Evolutionary conservation across 805 yeast genomes (phyloP).

Genomic region (Lachancea nothofagi): DNA sequence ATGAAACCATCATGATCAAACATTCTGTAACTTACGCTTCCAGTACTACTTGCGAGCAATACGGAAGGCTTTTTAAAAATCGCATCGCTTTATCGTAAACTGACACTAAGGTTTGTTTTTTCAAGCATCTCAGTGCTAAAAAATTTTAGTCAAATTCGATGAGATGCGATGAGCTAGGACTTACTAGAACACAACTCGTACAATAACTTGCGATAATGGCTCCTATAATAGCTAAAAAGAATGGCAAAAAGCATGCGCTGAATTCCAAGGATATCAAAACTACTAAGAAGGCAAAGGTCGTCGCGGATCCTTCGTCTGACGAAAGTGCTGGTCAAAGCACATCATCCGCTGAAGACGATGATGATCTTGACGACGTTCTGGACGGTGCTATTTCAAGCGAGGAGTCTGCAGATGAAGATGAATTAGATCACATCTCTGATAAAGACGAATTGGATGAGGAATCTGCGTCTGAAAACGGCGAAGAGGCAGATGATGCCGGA

Average conservation of each 20-base stretch:
- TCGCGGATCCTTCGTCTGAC: constrained; percentile 33
- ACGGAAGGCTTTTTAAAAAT: not conserved
- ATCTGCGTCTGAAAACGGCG: constrained; percentile 19
- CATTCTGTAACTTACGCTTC: no score
- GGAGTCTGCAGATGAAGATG: constrained; percentile 4
- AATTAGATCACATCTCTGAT: not conserved
- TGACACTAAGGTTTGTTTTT: constrained; percentile 4
- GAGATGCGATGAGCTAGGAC: constrained; percentile 9
- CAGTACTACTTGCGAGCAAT: no score
- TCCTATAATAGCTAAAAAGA: constrained; percentile 14
- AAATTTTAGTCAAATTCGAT: constrained; percentile 11
- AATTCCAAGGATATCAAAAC: constrained; percentile 13
- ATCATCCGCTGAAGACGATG: constrained; percentile 5
- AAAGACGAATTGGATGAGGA: constrained; percentile 16
- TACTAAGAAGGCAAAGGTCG: constrained; percentile 30
- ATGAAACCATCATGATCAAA: no score
- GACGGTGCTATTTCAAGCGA: constrained; percentile 10
- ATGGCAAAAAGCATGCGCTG: constrained; percentile 13
- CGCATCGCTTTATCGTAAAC: not conserved
- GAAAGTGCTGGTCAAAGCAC: constrained; percentile 12
- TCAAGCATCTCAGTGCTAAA: constrained; percentile 1
- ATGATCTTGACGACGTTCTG: constrained; percentile 8
- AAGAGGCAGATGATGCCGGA: constrained; percentile 27
- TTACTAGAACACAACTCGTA: not conserved
- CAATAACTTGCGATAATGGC: constrained; percentile 15